Conservation (phyloP, 805 yeast genomes). For the Yarrowia yakushimensis region DNA sequence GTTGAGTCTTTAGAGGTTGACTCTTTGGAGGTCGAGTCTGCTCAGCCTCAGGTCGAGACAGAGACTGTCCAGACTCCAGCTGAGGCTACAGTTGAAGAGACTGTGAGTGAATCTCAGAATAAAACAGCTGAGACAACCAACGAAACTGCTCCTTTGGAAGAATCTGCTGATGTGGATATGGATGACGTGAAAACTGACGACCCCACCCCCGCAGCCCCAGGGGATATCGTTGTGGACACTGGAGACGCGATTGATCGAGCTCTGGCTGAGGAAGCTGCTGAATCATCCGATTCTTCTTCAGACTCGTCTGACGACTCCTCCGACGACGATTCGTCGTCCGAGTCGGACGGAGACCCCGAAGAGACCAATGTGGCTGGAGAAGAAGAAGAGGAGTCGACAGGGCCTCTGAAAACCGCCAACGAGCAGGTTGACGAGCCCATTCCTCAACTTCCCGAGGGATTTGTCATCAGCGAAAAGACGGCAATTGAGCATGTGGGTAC, state of each 20-base stretch:
- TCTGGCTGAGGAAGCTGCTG: slow-evolving; percentile 2
- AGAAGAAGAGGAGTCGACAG: slow-evolving; percentile 14
- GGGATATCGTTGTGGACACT: not conserved
- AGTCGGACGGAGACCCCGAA: slow-evolving; percentile 7
- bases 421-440: slow-evolving; percentile 69
- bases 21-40: not conserved
- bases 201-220: too few species aligned
- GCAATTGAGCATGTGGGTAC: slow-evolving; percentile 71
- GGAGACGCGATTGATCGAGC: slow-evolving; percentile 17
- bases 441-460: slow-evolving; percentile 64
- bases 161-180: not conserved
- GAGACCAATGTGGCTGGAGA: not conserved
- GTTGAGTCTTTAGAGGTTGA: too few species aligned
- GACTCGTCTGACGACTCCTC: not conserved
- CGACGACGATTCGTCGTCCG: slow-evolving; percentile 2
- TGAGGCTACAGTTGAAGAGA: too few species aligned
- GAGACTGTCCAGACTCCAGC: too few species aligned
- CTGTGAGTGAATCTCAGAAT: too few species aligned
- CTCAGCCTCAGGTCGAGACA: too few species aligned
- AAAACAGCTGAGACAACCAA: too few species aligned
- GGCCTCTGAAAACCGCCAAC: slow-evolving; percentile 39
- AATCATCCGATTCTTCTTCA: not conserved
- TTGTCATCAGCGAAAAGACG: slow-evolving; percentile 53
- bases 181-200: not conserved
- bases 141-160: not conserved